These are phyloP conservation scores for Gaeumannomyces tritici DNA, from an alignment of 2,329 filamentous ascomycete genomes.

Conservation along the genomic window DNA sequence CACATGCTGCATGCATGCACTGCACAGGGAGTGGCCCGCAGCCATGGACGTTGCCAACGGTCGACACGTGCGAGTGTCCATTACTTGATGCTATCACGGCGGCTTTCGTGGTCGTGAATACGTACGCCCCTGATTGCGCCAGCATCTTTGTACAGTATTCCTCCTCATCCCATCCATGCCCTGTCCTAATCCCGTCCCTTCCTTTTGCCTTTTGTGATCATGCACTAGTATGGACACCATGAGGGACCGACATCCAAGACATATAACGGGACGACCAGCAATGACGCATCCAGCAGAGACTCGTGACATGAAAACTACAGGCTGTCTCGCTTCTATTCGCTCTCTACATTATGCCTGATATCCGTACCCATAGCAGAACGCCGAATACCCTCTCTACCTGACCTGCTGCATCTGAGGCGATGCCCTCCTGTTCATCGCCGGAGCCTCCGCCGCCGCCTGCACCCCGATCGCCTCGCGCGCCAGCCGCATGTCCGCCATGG, in stretches of 20 bases:
- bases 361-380: not conserved
- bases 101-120: too few relatives aligned
- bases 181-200: too few relatives aligned
- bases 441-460: slow-evolving; percentile 8
- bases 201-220: too few relatives aligned
- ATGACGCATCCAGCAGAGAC: not conserved
- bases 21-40: too few relatives aligned
- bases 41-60: not conserved
- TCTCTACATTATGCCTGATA: not conserved
- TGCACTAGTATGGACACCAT: too few relatives aligned
- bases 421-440: not conserved
- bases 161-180: too few relatives aligned
- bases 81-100: not conserved
- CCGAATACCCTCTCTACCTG: slow-evolving; percentile 11
- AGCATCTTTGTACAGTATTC: too few relatives aligned
- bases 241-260: too few relatives aligned
- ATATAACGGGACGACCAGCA: not conserved
- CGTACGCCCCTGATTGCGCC: too few relatives aligned
- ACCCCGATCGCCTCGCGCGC: slow-evolving; percentile 53
- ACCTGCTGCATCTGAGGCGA: slow-evolving; percentile 21
- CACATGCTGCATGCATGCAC: not conserved
- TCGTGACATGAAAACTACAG: not conserved
- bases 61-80: not conserved
- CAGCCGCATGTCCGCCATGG: slow-evolving; percentile 58
- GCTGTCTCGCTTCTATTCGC: not conserved